Base-by-base conservation (phyloP, 2,329 filamentous ascomycete genomes). In the Cladosporium oxysporum region DNA sequence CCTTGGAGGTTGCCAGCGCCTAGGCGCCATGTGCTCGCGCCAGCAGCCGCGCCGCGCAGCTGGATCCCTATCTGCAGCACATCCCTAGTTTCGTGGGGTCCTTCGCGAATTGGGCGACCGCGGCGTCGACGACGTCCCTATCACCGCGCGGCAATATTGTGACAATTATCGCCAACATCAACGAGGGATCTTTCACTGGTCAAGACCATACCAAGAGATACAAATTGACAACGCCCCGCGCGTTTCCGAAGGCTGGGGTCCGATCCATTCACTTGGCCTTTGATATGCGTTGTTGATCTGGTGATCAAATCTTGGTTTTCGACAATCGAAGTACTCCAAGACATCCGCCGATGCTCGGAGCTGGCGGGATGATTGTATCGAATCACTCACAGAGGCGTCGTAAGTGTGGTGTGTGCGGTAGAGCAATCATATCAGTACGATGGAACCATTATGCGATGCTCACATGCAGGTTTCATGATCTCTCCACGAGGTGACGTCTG, bases 21-120 rank as follows among this genome's bases (percentile, higher is more conserved):
- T 58, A 37, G 55, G 23, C 55, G 55, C 52, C 52, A 58, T 58
- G 33, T 41, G 55, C 55, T 58, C 55, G 33, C 53, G 33, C 55
- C 29, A 41, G 55, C 33, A 23, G n/a, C 31, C 33, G 55, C 55
- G 23, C 55, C 55, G 55, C 55, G 29, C 55, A 37, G 55, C 55
- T 41, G 55, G 55, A 58, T 58, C 55, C 29, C 33, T 58, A 58
- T 58, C 55, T 58, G 31, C 55, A 58, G 29, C 33, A n/a, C 52
- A 55, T 29, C 55, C 31, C 23, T 58, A 58, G 55, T 58, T 41
- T 58, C 55, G 31, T 58, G 55, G 55, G 55, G 33, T 37, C 55
- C 10, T 29, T 26, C 23, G 49, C 23, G 28, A 53, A 5, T 26
- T n/a, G 2, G 49, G 28, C 31, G 55, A 58, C n/a, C 55, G 21